phyloP scores from a whole-genome alignment of 352 stramenopile species.

The Globisporangium abappressorium region DNA sequence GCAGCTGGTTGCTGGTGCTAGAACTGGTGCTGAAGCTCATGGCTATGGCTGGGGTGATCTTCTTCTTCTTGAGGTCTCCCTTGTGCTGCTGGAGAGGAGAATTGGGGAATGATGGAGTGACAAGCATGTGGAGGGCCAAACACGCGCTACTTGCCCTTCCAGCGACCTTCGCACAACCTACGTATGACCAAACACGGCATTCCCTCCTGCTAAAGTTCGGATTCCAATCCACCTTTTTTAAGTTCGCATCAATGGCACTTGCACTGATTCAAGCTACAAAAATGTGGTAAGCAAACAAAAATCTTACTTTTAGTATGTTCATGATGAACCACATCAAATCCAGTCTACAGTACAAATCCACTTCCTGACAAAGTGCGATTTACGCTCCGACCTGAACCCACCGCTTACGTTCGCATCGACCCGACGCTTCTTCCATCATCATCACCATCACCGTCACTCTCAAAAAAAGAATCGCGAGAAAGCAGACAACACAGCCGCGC shows the following conservation, averaged over 20 bases:
- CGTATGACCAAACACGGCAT: conserved; percentile 3
- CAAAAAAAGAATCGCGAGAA: conserved; percentile 3
- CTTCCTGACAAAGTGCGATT: background rate
- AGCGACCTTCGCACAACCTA: conserved; percentile 11
- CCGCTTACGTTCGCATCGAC: background rate
- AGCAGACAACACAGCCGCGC: background rate
- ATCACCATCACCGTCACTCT: background rate
- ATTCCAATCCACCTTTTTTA: background rate
- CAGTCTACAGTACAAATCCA: background rate
- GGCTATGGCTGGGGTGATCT: background rate
- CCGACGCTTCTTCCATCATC: background rate
- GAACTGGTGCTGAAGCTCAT: conserved; percentile 9
- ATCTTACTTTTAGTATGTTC: background rate
- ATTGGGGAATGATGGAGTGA: background rate
- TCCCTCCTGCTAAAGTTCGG: background rate
- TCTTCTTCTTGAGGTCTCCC: background rate
- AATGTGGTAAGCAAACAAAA: background rate
- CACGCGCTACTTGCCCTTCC: conserved; percentile 1
- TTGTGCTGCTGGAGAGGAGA: background rate
- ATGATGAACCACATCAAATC: background rate
- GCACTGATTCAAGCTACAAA: background rate
- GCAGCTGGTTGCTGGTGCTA: background rate
- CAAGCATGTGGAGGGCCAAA: conserved; percentile 1
- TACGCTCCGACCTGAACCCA: background rate
- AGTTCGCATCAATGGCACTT: background rate